These are phyloP conservation scores for Crucibulum laeve DNA, from an alignment of 768 basidiomycete species.

Conservation along the genomic window DNA sequence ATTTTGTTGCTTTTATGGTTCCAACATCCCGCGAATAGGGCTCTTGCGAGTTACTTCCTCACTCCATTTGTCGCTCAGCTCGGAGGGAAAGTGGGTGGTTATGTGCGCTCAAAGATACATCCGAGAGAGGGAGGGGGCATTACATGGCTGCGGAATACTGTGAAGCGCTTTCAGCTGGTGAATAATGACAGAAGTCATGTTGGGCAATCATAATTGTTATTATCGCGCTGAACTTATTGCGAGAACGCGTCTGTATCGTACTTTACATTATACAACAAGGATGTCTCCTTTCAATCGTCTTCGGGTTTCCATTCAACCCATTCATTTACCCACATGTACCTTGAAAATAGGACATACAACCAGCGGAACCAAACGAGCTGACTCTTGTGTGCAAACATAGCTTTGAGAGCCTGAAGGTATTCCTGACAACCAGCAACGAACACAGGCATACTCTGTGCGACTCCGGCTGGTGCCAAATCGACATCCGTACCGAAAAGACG, in stretches of 20 bases:
- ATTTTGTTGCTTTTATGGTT: not conserved
- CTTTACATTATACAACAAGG: not conserved
- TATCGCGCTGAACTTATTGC: not conserved
- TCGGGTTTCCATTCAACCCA: conserved; percentile 55
- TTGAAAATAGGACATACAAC: conserved; percentile 74
- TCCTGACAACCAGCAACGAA: conserved; percentile 55
- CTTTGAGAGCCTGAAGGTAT: conserved; percentile 54
- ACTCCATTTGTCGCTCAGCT: conserved; percentile 32
- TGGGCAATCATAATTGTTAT: conserved; percentile 1
- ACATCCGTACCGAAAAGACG: not conserved
- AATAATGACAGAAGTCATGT: not conserved
- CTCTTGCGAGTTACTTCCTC: conserved; percentile 40
- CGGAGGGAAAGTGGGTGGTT: conserved; percentile 27
- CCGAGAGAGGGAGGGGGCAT: conserved; percentile 35
- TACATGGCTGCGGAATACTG: conserved; percentile 36
- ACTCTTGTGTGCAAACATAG: conserved; percentile 69
- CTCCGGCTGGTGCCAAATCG: not conserved
- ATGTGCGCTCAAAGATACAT: conserved; percentile 20
- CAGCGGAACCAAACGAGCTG: conserved; percentile 91
- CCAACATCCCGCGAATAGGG: conserved; percentile 24
- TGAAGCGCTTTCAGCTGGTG: conserved; percentile 21
- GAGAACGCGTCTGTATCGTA: not conserved
- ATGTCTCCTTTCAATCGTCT: not conserved
- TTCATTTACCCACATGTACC: conserved; percentile 93
- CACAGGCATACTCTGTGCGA: conserved; percentile 24